Evolutionary conservation across 2,329 filamentous ascomycete genomes (phyloP), one percentile per base, ranked within the genome.

Genomic region (Epichloe sp.): DNA sequence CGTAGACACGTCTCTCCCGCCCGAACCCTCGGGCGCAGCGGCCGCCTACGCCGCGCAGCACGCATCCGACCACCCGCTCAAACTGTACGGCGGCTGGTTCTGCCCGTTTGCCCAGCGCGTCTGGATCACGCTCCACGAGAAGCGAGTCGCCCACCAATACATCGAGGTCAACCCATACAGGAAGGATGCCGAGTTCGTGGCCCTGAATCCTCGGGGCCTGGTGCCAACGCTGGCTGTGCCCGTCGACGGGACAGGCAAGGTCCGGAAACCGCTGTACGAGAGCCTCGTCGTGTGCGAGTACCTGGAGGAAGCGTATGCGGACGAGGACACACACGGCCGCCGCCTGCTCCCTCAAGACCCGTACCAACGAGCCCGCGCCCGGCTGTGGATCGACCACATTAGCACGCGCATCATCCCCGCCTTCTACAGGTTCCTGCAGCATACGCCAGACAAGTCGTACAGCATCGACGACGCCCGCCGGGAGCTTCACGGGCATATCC

Each of bases 81-180:
- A 84, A 63, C 71, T 88, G 12, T 88, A 87, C 65, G 79, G 79
- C 14, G 82, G 80, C 56, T 89, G 84, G 84, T 88, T 88, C 72
- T 91, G 77, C 57, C 77, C 78, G 14, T 80, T 79, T 56, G 77
- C 88, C 4, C 85, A 89, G 68, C 76, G 85, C 17, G 74, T 76
- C 14, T 88, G 85, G 82, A 81, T 88, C 54, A 78, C 82, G 1
- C 74, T 90, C 11, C 76, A 82, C 59, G 85, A 89, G 63, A 89
- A 90, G 64, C 67, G 73, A 2, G 83, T 88, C 34, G 77, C 15
- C 15, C 83, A 90, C 63, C 81, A 89, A 67, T 88, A 87, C 63
- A 73, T 86, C 56, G 83, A 87, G 70, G 82, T 88, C 53, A 88
- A 89, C 64, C 86, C 86, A 0, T 89, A 89, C 70, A 71, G 82